phyloP scores from a whole-genome alignment of 257 asterid species.

The Solanum medicagineum region DNA sequence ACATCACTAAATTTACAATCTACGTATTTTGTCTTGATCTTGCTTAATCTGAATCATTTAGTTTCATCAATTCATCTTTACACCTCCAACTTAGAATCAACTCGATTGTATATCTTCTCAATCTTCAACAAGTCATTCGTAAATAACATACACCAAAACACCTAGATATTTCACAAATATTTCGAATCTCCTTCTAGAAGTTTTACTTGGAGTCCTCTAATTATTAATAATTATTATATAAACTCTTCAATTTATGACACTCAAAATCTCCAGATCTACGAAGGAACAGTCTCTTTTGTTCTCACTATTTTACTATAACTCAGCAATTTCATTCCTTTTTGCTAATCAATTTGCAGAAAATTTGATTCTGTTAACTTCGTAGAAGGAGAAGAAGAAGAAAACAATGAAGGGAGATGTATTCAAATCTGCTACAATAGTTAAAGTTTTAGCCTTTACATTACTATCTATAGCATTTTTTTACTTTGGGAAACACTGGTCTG shows the following conservation, averaged over 20 bases:
- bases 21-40: too few species aligned
- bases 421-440: conserved; percentile 38
- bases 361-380: neutral
- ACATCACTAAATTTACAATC: too few species aligned
- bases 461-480: conserved; percentile 51
- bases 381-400: neutral
- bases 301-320: neutral
- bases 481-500: conserved; percentile 56
- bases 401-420: conserved; percentile 37
- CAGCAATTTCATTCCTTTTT: neutral
- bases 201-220: neutral
- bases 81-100: too few species aligned
- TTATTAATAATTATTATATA: neutral
- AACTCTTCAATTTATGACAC: neutral
- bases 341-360: neutral
- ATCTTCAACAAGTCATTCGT: too few species aligned
- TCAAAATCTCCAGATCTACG: neutral
- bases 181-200: too few species aligned
- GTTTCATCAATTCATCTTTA: too few species aligned
- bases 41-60: too few species aligned
- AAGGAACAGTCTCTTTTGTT: neutral
- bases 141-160: too few species aligned
- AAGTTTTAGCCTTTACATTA: conserved; percentile 33
- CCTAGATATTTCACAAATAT: too few species aligned
- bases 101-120: too few species aligned